Percentiles rank a stretch among this genome's conserved stretches.
phyloP scores from a whole-genome alignment of 75 land plant genomes.

The Sequoiadendron giganteum region DNA sequence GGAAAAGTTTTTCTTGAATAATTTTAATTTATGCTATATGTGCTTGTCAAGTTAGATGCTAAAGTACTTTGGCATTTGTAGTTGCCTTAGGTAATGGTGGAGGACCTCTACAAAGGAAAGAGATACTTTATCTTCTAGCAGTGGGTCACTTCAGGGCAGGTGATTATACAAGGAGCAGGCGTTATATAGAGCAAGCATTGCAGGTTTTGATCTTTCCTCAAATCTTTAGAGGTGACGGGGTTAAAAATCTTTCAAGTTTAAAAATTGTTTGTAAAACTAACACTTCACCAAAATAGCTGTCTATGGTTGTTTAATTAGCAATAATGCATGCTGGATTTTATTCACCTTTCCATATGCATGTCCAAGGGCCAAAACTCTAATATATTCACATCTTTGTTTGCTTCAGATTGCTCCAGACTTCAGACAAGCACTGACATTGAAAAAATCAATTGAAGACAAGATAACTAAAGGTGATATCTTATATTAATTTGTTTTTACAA shows the following conservation, averaged over 20 bases:
- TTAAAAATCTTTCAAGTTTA: background rate
- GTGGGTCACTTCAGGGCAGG: constrained; percentile 82
- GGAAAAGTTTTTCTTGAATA: background rate
- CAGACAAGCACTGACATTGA: constrained; percentile 64
- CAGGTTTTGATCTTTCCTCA: constrained; percentile 33
- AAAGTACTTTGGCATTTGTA: constrained; percentile 24
- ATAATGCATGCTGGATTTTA: background rate
- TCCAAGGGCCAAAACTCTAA: background rate
- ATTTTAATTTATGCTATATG: background rate
- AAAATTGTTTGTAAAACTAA: background rate
- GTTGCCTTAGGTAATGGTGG: constrained; percentile 45
- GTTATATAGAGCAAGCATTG: constrained; percentile 71
- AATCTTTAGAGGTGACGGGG: background rate
- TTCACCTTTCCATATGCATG: background rate
- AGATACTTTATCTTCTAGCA: constrained; percentile 83
- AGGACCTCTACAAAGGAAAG: constrained; percentile 62
- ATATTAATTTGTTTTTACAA: background rate
- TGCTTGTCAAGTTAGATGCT: background rate
- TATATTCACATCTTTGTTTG: too few species aligned
- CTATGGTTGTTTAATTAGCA: background rate
- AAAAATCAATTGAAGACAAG: constrained; percentile 70
- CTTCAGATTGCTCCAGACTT: constrained; percentile 81
- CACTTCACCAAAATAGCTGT: background rate
- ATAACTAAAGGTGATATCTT: constrained; percentile 68
- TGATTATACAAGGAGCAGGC: constrained; percentile 76